Evolutionary conservation across 805 yeast species (phyloP), one percentile per base, ranked within the genome.

Genomic region (Candida schatavii): DNA sequence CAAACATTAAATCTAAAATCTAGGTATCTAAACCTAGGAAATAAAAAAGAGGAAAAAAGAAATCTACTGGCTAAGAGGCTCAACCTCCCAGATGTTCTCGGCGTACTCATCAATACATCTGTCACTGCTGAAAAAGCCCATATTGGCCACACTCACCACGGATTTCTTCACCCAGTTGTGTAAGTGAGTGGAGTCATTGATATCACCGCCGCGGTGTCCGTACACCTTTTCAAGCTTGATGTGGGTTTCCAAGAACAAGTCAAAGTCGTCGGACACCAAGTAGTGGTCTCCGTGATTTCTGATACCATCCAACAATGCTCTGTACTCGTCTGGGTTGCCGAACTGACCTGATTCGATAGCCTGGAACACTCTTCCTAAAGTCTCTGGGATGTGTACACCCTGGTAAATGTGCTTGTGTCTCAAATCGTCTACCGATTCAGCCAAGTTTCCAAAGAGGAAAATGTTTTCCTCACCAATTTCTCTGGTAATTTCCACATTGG

Each of bases 391-490:
- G 2, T 66, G 52, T 33, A 77, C 77, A 26, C 82, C 80, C 34
- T 78, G 77, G 62, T 74, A 78, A 45, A 74, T 72, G 65, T 89
- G 96, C 45, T 78, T 73, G 56, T 81, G 84, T 65, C 97, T 80
- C 37, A 89, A 71, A 40, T 82, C 90, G 42, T 89, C 96, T 35
- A 89, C 97, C 37, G 85, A 81, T 68, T 90, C 97, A 27, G 95
- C 80, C 57, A 90, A 76, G 57, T 86, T 87, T 58, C 97, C 97
- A 61, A 89, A 89, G 59, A 89, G 72, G 70, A 89, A 89, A 62
- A 90, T 88, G 61, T 89, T 88, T 39, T 89, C 95, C 57, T 89
- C 95, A 39, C 96, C 96, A 52, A 90, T 79, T 67, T 90, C 97
- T 53, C 96, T 79, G 17, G 96, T 87, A 61, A 89, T 87, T 68